Evolutionary conservation across 495 filamentous ascomycete genomes (phyloP), one percentile per base, ranked within the genome.

Genomic region (Podospora sp.): DNA sequence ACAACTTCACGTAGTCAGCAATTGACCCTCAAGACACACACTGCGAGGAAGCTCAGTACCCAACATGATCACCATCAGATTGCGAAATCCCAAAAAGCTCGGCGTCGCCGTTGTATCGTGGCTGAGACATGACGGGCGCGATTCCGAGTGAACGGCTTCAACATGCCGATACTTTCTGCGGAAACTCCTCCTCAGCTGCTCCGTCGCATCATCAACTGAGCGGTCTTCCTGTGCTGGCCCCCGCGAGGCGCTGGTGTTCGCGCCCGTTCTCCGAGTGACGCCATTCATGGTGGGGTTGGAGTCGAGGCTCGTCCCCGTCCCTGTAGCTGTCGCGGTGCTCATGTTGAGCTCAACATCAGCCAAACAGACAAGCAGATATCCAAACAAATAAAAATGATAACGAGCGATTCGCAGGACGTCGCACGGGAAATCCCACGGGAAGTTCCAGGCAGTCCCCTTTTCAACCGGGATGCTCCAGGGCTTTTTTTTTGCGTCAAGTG

Each of bases 11-110:
- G 1, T 35, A 21, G 20, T 50, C 51, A 53, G 27, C 51, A 24
- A 24, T 26, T 8, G 35, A 20, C 24, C 9, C 20, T 62, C 49
- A 12, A 27, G 4, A 14, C 5, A 7, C 14, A 50, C n/a, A 6
- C 7, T 29, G 21, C 22, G 5, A 25, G 26, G 25, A 22, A 18
- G 11, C n/a, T 0, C 65, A 81, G 50, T 85, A 95, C 93, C 88
- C 61, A 97, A 78, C 46, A 97, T 92, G 68, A 98, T 88, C 14
- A 97, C 92, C 94, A 97, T 97, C 57, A 99, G 82, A 71, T 99
- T 99, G 35, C 94, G 84, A 72, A 99, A 98, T 0, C 95, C 95
- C 51, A 97, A 76, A 74, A 97, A 98, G 73, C 91, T 96, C 22
- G 94, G 91, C 18, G 88, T 79, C 9, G 78, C 80, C 51, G 86